Percentiles rank a stretch among this genome's conserved stretches.
Conservation (phyloP, 768 basidiomycete genomes). For the Hypholoma sublateritium region DNA sequence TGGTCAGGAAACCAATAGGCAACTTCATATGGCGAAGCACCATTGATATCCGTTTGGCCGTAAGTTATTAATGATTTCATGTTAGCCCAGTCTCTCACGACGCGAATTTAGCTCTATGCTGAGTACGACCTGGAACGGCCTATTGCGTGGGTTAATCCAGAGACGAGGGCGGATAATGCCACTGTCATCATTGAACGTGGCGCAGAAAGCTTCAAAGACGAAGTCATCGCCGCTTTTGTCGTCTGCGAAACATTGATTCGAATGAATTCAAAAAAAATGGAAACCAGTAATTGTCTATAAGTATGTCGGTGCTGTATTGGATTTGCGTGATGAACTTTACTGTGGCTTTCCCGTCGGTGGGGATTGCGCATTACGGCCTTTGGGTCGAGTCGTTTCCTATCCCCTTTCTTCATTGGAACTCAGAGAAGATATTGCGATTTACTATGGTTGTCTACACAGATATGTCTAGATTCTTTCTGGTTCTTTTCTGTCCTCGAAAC, state of each 20-base stretch:
- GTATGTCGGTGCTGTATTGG: too few relatives aligned
- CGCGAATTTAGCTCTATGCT: conserved; percentile 5
- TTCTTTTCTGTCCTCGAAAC: too few relatives aligned
- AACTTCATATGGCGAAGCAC: conserved; percentile 8
- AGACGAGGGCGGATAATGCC: not conserved
- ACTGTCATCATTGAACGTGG: not conserved
- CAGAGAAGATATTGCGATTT: too few relatives aligned
- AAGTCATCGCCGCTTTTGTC: conserved; percentile 7
- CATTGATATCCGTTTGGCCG: conserved; percentile 2
- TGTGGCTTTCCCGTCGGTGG: too few relatives aligned
- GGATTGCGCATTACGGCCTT: too few relatives aligned
- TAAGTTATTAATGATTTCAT: not conserved
- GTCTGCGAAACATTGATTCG: not conserved
- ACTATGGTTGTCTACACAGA: too few relatives aligned
- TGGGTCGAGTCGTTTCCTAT: too few relatives aligned
- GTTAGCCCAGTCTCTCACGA: not conserved
- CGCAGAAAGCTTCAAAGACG: conserved; percentile 5
- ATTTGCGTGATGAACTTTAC: too few relatives aligned
- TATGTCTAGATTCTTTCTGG: too few relatives aligned
- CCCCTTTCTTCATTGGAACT: too few relatives aligned
- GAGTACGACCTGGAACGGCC: conserved; percentile 6
- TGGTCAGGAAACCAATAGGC: conserved; percentile 3
- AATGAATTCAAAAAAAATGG: not conserved
- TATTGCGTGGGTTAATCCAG: conserved; percentile 8
- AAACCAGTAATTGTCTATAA: not conserved